These are phyloP conservation scores for Podospora anserina DNA, from an alignment of 495 filamentous ascomycete genomes.

Conservation along the genomic window DNA sequence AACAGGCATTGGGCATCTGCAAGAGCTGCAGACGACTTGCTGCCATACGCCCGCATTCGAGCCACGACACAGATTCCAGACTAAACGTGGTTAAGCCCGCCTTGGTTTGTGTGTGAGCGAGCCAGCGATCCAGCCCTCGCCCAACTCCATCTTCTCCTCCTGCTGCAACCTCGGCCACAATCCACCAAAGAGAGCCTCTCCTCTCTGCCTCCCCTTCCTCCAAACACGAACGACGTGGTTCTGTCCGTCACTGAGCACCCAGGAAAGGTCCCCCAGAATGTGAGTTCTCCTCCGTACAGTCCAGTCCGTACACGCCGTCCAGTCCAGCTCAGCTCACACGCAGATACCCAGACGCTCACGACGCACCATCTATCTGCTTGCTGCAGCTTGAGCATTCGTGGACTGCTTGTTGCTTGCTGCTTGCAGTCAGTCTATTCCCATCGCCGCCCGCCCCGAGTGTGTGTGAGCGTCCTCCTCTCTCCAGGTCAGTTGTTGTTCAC, in stretches of 20 bases:
- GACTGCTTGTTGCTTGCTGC: not conserved
- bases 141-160: conserved; percentile 23
- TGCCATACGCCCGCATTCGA: conserved; percentile 55
- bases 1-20: conserved; percentile 49
- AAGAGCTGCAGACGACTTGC: conserved; percentile 46
- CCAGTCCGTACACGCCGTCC: conserved; percentile 20
- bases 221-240: conserved; percentile 6
- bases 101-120: conserved; percentile 26
- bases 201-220: conserved; percentile 17
- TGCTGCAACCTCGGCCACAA: conserved; percentile 20
- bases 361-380: conserved; percentile 13
- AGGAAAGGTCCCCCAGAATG: not conserved
- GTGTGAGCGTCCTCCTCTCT: too few species aligned
- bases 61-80: conserved; percentile 53
- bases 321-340: conserved; percentile 21
- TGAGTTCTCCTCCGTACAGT: conserved; percentile 6
- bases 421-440: conserved; percentile 22
- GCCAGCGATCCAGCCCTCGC: conserved; percentile 22
- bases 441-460: conserved; percentile 26
- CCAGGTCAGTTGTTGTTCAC: conserved; percentile 18
- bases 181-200: conserved; percentile 33
- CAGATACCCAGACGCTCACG: conserved; percentile 7
- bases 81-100: conserved; percentile 39
- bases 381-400: not conserved
- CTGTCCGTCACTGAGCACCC: conserved; percentile 4